Base-by-base conservation (phyloP, 768 basidiomycete genomes). In the Calocybe cyanea region DNA sequence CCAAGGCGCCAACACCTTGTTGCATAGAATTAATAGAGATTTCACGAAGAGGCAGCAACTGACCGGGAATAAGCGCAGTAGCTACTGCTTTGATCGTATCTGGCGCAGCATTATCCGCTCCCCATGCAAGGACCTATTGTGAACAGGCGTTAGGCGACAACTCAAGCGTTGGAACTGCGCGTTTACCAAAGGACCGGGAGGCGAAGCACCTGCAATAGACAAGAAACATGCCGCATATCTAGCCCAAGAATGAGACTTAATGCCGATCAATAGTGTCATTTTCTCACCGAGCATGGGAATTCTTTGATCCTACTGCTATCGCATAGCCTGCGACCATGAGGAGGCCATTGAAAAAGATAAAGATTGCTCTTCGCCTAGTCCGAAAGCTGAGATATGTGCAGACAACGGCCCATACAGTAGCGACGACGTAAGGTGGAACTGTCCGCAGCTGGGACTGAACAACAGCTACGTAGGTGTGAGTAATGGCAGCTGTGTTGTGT, bases 181-280 rank as follows among this genome's bases (percentile, higher is more conserved):
- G 13, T 35, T 18, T 15, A 42, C 57, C 30, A 58, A 54, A 4
- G 74, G 74, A 1, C 66, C 73, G 36, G 61, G 58, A 7, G 68
- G 62, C 24, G 63, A 63, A 4, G 64, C 68, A 1, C 72, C 73
- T 19, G 66, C 60, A 18, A 75, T 52, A 2, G 62, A 64, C 14
- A 76, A 53, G 54, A 76, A 76, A 48, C 73, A 74, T 3, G 73
- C 73, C 2, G 67, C 73, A 57, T 76, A 75, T 48, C 73, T 70
- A 36, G 7, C 5, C 4, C 5, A 18, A 3, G 20, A 20, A 17
- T 13, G 23, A 36, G 20, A 32, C 55, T 50, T 55, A 56, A 10
- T 44, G 30, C 13, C 3, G 3, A 39, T 14, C 17, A 31, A 25
- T 1, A 5, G 23, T 8, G 18, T 23, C 11, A 33, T 17, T 23